A percentile compares a stretch with the other conserved stretches of the same genome.
These are phyloP conservation scores for Massospora cicadina DNA, from an alignment of 371 early-diverging fungal genomes.

Conservation along the genomic window DNA sequence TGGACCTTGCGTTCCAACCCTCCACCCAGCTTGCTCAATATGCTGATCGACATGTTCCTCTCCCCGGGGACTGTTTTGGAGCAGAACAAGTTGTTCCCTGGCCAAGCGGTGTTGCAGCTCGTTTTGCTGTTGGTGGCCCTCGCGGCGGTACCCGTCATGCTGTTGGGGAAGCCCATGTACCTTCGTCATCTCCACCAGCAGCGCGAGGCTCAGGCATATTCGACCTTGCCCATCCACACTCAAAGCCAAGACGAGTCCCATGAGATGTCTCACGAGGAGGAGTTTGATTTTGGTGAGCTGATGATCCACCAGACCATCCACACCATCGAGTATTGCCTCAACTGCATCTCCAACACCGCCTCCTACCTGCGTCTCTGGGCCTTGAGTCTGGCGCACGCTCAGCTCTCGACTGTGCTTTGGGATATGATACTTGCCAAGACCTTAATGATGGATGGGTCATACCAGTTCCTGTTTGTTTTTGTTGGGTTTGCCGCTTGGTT, in stretches of 20 bases:
- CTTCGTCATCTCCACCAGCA: constrained; percentile 62
- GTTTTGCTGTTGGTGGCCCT: constrained; percentile 71
- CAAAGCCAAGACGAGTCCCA: not conserved
- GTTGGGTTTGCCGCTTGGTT: constrained; percentile 73
- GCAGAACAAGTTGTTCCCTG: constrained; percentile 55
- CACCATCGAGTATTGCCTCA: constrained; percentile 98
- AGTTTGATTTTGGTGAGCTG: constrained; percentile 69
- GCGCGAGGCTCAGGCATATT: constrained; percentile 53
- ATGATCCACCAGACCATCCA: constrained; percentile 97
- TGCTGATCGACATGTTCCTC: constrained; percentile 98
- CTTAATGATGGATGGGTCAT: constrained; percentile 14
- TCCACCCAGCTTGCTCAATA: constrained; percentile 92
- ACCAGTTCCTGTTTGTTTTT: constrained; percentile 38
- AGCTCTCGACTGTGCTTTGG: constrained; percentile 96
- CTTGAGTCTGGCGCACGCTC: constrained; percentile 97
- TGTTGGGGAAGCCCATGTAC: constrained; percentile 85
- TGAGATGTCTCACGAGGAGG: not conserved
- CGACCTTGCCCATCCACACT: constrained; percentile 30
- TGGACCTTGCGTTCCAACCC: constrained; percentile 59
- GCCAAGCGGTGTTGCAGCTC: constrained; percentile 79
- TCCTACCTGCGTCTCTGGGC: constrained; percentile 99
- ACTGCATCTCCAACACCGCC: constrained; percentile 97
- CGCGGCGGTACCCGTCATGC: constrained; percentile 97
- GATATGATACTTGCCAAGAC: constrained; percentile 40
- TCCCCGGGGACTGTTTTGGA: constrained; percentile 75